Evolutionary conservation across 2,329 filamentous ascomycete genomes (phyloP).

Genomic region (Penicillium sp.): DNA sequence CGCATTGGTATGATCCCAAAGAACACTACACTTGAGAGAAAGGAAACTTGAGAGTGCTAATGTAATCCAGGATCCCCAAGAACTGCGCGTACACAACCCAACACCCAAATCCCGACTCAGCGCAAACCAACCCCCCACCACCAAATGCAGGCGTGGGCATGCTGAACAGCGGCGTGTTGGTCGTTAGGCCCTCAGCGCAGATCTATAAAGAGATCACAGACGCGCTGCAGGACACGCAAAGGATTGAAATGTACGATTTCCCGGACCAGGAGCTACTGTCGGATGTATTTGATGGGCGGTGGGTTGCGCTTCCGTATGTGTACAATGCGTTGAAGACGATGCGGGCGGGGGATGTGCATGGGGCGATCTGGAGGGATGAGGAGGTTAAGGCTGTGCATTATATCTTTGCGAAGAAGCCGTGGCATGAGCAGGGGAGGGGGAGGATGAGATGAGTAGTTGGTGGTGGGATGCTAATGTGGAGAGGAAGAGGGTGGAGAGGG

Average conservation of each 20-base stretch:
- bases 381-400: conserved; percentile 13
- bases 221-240: conserved; percentile 4
- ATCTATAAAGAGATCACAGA: neutral
- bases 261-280: conserved; percentile 53
- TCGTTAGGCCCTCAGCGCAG: neutral
- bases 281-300: conserved; percentile 51
- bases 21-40: no score
- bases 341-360: conserved; percentile 37
- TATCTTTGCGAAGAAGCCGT: conserved; percentile 16
- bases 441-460: neutral
- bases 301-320: conserved; percentile 56
- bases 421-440: conserved; percentile 7
- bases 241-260: conserved; percentile 49
- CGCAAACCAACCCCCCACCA: neutral
- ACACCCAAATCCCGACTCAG: neutral
- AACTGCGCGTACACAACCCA: neutral
- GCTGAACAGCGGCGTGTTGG: neutral
- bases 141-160: neutral
- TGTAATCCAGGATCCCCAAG: neutral
- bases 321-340: conserved; percentile 58
- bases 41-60: no score
- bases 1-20: neutral
- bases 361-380: conserved; percentile 9
- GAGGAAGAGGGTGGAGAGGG: conserved; percentile 6
- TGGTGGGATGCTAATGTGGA: conserved; percentile 15